Base-by-base conservation (phyloP, 2,329 filamentous ascomycete species). In the Alternaria burnsii region DNA sequence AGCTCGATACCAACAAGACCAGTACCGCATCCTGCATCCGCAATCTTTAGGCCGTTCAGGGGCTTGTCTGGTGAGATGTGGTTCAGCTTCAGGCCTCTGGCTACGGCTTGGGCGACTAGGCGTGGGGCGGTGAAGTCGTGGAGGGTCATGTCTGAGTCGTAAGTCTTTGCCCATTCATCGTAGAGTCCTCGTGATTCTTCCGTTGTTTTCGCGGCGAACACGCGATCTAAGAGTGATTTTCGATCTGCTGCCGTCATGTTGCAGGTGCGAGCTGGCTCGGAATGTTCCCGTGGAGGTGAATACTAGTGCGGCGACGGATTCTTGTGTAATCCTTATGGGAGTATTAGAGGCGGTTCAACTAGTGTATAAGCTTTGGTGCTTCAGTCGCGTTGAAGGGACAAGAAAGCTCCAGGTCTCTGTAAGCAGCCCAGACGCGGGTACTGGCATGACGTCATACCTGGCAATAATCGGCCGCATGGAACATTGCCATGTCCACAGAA, bases 1-100 rank as follows among this genome's bases (percentile, higher is more conserved):
- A 87, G 80, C 26, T 81, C 81, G 20, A 80, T 71, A 4, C 84
- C 85, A 11, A 85, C 84, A 9, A 86, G 80, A 0, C 85, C 85
- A 0, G 84, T 87, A 4, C 85, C 85, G 58, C 85, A 86, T n/a
- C 85, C 85, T 22, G 84, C 84, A 59, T 87, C 85, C 0, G 86
- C 79, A 56, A 87, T 82, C 3, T 65, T 55, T 7, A 72, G 69
- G 18, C 71, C 65, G 20, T 72, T 59, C 10, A 69, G 42, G 7
- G 66, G 51, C 9, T 56, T 38, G 4, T 30, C 16, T 38, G 57
- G 41, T 5, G 57, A 56, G 28, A 70, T 58, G 38, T 71, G 58
- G 44, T 66, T 67, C 16, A 66, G 48, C 24, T 62, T 68, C 10
- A 70, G 36, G 2, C 55, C 63, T 3, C 67, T 47, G 14, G 62